A percentile compares a stretch with the other conserved stretches of the same genome.
These are phyloP conservation scores for Cryptococcus sp. DNA, from an alignment of 1,284 basidiomycete genomes.

Conservation along the genomic window DNA sequence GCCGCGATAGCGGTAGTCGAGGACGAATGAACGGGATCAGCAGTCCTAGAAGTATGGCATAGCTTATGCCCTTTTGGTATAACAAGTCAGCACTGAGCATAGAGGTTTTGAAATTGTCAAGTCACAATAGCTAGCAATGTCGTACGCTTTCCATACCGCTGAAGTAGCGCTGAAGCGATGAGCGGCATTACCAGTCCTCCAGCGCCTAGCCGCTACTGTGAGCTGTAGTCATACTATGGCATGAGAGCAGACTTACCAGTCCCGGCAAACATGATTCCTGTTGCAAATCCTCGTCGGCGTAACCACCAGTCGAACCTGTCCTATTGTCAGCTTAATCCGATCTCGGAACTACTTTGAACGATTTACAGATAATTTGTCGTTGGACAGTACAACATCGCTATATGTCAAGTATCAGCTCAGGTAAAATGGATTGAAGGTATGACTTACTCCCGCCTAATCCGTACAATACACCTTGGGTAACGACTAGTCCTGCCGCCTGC, in stretches of 20 bases:
- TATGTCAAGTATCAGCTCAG: background rate
- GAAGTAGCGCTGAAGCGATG: slow-evolving; percentile 23
- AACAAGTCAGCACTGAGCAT: background rate
- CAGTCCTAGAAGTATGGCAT: slow-evolving; percentile 19
- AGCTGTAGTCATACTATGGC: background rate
- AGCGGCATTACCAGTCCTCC: slow-evolving; percentile 35
- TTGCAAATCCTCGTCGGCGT: slow-evolving; percentile 28
- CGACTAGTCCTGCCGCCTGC: slow-evolving; percentile 18
- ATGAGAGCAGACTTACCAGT: slow-evolving; percentile 20
- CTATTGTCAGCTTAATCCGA: background rate
- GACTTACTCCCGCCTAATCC: slow-evolving; percentile 31
- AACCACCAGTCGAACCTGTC: slow-evolving; percentile 36
- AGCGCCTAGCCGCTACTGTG: slow-evolving; percentile 10
- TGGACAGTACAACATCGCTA: slow-evolving; percentile 31
- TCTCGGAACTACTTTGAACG: background rate
- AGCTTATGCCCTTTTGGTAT: slow-evolving; percentile 17
- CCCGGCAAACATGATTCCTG: slow-evolving; percentile 37
- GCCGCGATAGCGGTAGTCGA: slow-evolving; percentile 19
- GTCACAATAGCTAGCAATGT: slow-evolving; percentile 27
- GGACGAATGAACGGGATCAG: slow-evolving; percentile 30
- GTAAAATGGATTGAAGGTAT: background rate
- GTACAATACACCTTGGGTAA: slow-evolving; percentile 29
- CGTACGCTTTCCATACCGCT: slow-evolving; percentile 22
- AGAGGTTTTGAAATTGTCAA: background rate
- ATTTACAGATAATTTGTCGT: slow-evolving; percentile 30